Evolutionary conservation across 306 rosid genomes (phyloP).

Genomic region (Aeschynomene evenia): DNA sequence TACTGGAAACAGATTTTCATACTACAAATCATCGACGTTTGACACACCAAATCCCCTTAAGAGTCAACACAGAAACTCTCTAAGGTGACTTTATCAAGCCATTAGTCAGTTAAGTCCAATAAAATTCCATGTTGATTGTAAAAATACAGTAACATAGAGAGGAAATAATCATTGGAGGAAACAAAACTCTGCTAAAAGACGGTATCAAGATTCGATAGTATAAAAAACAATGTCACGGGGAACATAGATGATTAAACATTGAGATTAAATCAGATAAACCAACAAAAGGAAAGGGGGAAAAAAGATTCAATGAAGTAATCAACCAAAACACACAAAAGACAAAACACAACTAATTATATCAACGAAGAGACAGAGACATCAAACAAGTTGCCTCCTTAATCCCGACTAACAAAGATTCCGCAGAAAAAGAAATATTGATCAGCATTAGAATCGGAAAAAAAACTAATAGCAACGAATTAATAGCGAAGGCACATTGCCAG

Average conservation of each 20-base stretch:
- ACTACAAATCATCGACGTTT: background rate
- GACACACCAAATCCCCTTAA: background rate
- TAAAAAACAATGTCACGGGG: background rate
- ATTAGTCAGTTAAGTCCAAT: background rate
- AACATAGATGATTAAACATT: conserved; percentile 1
- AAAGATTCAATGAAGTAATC: background rate
- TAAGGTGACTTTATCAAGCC: background rate
- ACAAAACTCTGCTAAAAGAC: background rate
- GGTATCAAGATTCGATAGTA: background rate
- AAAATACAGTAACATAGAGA: background rate
- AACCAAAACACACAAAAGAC: background rate
- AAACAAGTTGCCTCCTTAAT: background rate
- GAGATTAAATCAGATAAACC: conserved; percentile 1
- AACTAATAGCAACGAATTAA: conserved; percentile 20
- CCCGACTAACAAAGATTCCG: background rate
- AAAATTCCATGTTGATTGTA: background rate
- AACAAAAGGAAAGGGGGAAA: background rate
- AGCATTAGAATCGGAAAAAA: background rate
- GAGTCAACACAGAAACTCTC: background rate
- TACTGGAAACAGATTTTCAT: background rate
- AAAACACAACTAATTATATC: background rate
- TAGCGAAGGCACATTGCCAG: conserved; percentile 50
- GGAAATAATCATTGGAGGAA: background rate
- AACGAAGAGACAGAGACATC: background rate
- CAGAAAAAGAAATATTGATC: background rate